A percentile compares a stretch with the other conserved stretches of the same genome.
Evolutionary conservation across 129 eudicot genomes (phyloP).

Genomic region (Flaveria sonorensis): DNA sequence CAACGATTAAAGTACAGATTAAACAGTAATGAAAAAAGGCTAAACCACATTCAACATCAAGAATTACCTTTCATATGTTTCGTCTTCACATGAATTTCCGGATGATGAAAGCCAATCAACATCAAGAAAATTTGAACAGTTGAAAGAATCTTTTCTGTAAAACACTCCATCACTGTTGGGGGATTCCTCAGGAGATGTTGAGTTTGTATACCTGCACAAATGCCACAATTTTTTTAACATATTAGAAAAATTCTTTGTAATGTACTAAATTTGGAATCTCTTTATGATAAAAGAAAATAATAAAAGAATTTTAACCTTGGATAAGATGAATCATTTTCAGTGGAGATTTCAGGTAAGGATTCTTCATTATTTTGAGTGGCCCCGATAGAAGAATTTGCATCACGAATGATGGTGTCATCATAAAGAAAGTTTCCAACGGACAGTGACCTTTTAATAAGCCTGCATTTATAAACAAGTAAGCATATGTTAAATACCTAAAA

Average conservation of each 20-base stretch:
- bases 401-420: constrained; percentile 66
- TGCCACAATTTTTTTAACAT: background rate
- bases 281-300: background rate
- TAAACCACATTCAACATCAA: background rate
- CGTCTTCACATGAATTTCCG: constrained; percentile 84
- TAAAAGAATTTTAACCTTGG: constrained; percentile 43
- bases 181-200: constrained; percentile 44
- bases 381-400: constrained; percentile 50
- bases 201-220: constrained; percentile 53
- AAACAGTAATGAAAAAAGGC: background rate
- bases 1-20: background rate
- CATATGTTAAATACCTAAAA: background rate
- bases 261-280: background rate
- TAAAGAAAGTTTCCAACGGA: constrained; percentile 81
- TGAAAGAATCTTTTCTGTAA: constrained; percentile 51
- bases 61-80: constrained; percentile 67
- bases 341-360: constrained; percentile 61
- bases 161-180: constrained; percentile 50
- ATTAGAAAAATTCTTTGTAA: background rate
- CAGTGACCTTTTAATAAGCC: constrained; percentile 67
- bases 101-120: constrained; percentile 87
- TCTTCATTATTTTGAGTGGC: constrained; percentile 40
- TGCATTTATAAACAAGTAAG: constrained; percentile 33
- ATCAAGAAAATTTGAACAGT: constrained; percentile 78
- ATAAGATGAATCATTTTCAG: constrained; percentile 61